Base-by-base conservation (phyloP, 2,329 filamentous ascomycete species). In the Ophiognomonia clavigignenti-juglandacearum region DNA sequence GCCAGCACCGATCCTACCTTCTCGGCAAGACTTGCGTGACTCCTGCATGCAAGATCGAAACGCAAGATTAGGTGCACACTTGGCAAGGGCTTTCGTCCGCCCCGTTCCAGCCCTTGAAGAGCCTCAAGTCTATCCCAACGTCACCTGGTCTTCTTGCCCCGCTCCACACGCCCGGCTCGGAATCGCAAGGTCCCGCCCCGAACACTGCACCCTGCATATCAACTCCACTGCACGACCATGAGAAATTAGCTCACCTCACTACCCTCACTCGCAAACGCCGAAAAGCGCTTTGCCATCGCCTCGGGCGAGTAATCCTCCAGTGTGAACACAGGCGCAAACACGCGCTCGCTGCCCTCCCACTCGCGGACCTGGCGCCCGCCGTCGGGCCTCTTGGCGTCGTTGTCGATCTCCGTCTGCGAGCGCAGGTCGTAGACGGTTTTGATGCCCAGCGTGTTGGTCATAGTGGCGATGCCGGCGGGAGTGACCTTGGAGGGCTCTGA, bases 401-500 rank as follows among this genome's bases (percentile, higher is more conserved):
- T 60, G 46, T 75, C 64, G 43, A 86, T 76, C 66, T 88, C 83
- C 16, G 62, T 57, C n/a, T 65, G 63, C 22, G 79, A 84, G 45
- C 86, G 76, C 9, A 90, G 69, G 66, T 90, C 86, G 61, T 82
- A 90, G 43, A 87, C 74, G 53, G 75, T 71, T 20, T 69, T 73
- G 54, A 92, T 77, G n/a, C 77, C 74, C 44, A 88, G 67, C 5
- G 62, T 18, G 45, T 45, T 55, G 24, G 69, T 70, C 49, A 87
- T 69, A 36, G 67, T 70, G 7, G 64, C 57, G 6, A 78, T 64
- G 14, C 82, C 82, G 20, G 71, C 65, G 22, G 71, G 61, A 1
- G 78, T 79, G 32, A 85, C 67, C 47, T 67, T 67, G 16, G 76
- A 78, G 14, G 84, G 80, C 54, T 88, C 84, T 2, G 83, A 86